A percentile compares a stretch with the other conserved stretches of the same genome.
Evolutionary conservation across 192 early-diverging fungal genomes (phyloP).

Genomic region (Funneliformis geosporum): DNA sequence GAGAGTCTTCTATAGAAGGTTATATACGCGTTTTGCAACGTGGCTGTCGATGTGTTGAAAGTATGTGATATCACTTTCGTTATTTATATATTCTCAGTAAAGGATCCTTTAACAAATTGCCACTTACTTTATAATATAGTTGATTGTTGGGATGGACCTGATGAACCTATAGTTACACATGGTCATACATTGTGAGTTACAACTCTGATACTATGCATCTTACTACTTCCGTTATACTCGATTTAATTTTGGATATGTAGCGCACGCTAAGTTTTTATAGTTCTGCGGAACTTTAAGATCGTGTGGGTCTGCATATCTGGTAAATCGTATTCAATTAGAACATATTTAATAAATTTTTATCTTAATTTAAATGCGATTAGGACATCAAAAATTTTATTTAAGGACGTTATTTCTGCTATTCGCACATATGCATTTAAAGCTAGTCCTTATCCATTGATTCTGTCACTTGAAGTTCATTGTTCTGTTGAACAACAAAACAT

Average conservation of each 20-base stretch:
- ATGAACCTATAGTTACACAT: constrained; percentile 81
- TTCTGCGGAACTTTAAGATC: too few relatives aligned
- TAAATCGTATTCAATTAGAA: too few relatives aligned
- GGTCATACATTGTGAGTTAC: constrained; percentile 72
- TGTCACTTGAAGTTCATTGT: constrained; percentile 87
- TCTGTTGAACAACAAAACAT: constrained; percentile 67
- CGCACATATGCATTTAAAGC: constrained; percentile 82
- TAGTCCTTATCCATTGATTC: constrained; percentile 78
- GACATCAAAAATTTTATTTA: constrained; percentile 79
- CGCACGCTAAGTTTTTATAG: too few relatives aligned
- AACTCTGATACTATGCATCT: not conserved
- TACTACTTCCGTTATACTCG: not conserved
- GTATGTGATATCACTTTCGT: constrained; percentile 38
- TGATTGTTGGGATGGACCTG: constrained; percentile 88
- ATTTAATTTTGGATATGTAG: too few relatives aligned
- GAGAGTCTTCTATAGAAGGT: constrained; percentile 78
- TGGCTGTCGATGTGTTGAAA: constrained; percentile 89
- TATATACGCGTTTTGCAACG: constrained; percentile 84
- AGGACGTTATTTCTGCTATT: constrained; percentile 82
- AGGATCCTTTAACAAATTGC: constrained; percentile 1
- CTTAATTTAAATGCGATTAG: constrained; percentile 35
- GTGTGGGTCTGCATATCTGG: too few relatives aligned
- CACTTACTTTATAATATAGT: constrained; percentile 50
- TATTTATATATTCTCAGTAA: too few relatives aligned
- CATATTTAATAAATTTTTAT: too few relatives aligned